Conservation (phyloP, 2,329 filamentous ascomycete genomes). For the Ophiostoma himal-ulmi region DNA sequence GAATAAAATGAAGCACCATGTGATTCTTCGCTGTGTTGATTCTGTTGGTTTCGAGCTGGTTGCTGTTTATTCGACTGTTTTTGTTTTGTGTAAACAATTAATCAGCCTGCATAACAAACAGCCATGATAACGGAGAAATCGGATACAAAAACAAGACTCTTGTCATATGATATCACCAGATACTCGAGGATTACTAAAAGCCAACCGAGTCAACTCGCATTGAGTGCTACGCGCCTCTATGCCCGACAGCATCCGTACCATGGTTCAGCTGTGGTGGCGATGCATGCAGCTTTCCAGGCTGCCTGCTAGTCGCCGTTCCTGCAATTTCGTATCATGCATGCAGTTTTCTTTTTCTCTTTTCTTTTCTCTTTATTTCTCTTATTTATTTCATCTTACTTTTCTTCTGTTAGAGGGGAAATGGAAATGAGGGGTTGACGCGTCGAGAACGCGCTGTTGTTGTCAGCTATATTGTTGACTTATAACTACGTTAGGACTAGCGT, state of each 20-base stretch:
- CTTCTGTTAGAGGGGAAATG: not conserved
- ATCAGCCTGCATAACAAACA: not conserved
- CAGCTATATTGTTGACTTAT: conserved; percentile 20
- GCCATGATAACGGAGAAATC: not conserved
- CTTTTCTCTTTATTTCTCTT: not conserved
- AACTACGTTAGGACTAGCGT: conserved; percentile 19
- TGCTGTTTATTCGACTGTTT: not conserved
- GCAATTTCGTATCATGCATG: not conserved
- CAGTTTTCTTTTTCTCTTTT: not conserved
- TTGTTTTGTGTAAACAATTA: not conserved
- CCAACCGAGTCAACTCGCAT: not conserved
- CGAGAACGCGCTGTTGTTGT: conserved; percentile 19
- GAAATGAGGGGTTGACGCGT: conserved; percentile 16
- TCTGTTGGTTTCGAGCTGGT: not conserved
- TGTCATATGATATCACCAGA: not conserved
- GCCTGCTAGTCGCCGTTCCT: not conserved
- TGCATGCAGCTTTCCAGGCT: not conserved
- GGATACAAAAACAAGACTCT: not conserved
- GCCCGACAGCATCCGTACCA: not conserved
- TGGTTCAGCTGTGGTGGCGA: not conserved
- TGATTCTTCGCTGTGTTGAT: not conserved
- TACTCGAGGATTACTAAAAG: not conserved
- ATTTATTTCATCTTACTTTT: not conserved
- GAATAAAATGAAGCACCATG: conserved; percentile 1
- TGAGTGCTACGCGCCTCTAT: not conserved